Base-by-base conservation (phyloP, 345 rosid genomes). In the Gossypium raimondii region DNA sequence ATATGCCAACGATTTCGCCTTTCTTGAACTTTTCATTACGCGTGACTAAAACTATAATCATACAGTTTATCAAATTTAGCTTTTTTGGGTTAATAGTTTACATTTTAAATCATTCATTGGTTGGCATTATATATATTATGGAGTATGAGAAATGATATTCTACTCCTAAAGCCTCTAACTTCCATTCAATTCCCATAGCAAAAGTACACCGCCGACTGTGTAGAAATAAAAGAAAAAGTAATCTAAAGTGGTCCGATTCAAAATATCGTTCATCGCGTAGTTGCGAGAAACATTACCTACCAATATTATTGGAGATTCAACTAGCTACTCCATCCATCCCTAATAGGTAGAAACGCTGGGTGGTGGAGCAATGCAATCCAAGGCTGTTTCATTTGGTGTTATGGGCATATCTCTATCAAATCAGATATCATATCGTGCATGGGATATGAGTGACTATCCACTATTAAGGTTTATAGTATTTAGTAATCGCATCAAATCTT, bases 311-410 rank as follows among this genome's bases (percentile, higher is more conserved):
- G 41, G 41, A 34, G 41, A 34, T 34, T 34, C 41, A 34, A 34
- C 41, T 34, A 5, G 7, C 41, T 1, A 64, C 9, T 41, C 8
- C 44, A 9, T 47, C 51, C 51, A 58, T 61, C 44, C 38, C 73
- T 47, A 59, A 79, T 77, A 83, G 76, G 76, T 25, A 16, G 67
- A 79, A 78, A 22, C 62, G 73, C 58, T 67, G 78, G 69, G 3
- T 72, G 73, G 73, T 83, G 83, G 81, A 79, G 81, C 84, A 79
- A 24, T 76, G 83, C 83, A 79, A 24, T 76, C 81, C 83, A 81
- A 81, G 82, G 82, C 71, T 67, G 77, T 50, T 50, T 22, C 29
- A 60, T 71, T 73, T 25, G 24, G 7, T 9, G 22, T 63, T 7
- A 1, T 2, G 56, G 41, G 41, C 6, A 3, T 51, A 13, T 51